Base-by-base conservation (phyloP, 139 green algal genomes). In the Spirogloea muscicola region DNA sequence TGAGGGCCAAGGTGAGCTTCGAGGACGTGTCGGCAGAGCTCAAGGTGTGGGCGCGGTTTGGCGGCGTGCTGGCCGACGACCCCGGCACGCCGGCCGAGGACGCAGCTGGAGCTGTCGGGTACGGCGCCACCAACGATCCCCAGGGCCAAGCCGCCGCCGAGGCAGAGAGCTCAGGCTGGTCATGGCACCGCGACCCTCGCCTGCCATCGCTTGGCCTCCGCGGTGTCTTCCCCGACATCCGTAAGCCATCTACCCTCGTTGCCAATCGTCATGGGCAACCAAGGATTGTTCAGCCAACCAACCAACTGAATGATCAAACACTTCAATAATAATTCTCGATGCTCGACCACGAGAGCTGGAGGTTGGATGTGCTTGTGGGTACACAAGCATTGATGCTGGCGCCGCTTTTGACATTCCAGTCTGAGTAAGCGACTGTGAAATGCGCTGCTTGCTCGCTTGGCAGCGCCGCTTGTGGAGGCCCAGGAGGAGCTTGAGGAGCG, bases 1-100 rank as follows among this genome's bases (percentile, higher is more conserved):
- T 96, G 61, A 76, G 91, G 3, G 76, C 87, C 13, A 85, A 87
- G 27, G 70, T 96, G 2, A 68, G 84, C 13, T 83, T 96, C 3
- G 38, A 62, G 1, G 88, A 95, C 62, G 82, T 88, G 3, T 87
- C 80, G 7, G 27, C 72, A 0, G 7, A 81, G 16, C 77, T 80
- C 31, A 29, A 34, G 1, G 85, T 92, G 5, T 90, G 81, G 87
- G 82, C 74, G 0, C 31, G 55, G 1, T 92, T 86, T 61, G 89
- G 82, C 0, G 51, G 27, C 1, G 18, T 3, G 29, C 9, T 61
- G 34, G 27, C 49, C 38, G n/a, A 43, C 49, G n/a, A 65, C 18
- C 7, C 39, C 18, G 68, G 38, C 34, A 38, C 48, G 2, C 36
- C 16, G 41, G 6, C 21, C 3, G 34, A 67, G 10, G 49, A 75